phyloP scores from a whole-genome alignment of 306 rosid species.

The Dryas octopetala region DNA sequence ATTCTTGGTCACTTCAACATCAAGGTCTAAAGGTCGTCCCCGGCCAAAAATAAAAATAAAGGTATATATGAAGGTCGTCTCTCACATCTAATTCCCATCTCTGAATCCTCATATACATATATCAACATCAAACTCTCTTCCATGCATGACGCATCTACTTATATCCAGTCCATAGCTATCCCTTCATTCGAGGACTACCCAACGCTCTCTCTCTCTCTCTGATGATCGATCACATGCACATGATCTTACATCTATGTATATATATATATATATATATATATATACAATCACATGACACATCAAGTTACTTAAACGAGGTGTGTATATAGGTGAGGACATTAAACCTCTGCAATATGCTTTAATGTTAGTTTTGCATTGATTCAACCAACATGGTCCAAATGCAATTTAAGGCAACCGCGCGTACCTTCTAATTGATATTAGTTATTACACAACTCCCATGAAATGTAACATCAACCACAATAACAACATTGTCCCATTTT shows the following conservation, averaged over 20 bases:
- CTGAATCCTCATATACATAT: neutral
- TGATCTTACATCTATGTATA: too few relatives aligned
- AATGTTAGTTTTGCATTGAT: slow-evolving; percentile 28
- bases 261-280: too few relatives aligned
- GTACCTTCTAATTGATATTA: slow-evolving; percentile 30
- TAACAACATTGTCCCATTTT: slow-evolving; percentile 20
- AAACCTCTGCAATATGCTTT: slow-evolving; percentile 25
- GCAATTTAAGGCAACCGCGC: slow-evolving; percentile 58
- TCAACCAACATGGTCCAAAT: slow-evolving; percentile 62
- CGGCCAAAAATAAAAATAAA: too few relatives aligned
- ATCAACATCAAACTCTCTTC: slow-evolving; percentile 48
- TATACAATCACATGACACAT: slow-evolving; percentile 11
- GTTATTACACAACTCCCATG: slow-evolving; percentile 40
- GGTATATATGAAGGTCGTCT: slow-evolving; percentile 11
- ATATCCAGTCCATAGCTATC: neutral
- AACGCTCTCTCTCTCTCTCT: slow-evolving; percentile 13
- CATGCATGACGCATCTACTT: slow-evolving; percentile 15
- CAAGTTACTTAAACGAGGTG: slow-evolving; percentile 46
- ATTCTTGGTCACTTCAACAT: slow-evolving; percentile 61
- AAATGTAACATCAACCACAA: slow-evolving; percentile 44
- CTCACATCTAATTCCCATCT: slow-evolving; percentile 42
- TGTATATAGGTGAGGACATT: slow-evolving; percentile 11
- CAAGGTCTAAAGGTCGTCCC: slow-evolving; percentile 11
- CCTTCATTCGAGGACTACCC: slow-evolving; percentile 27
- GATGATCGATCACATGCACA: too few relatives aligned